Evolutionary conservation across 768 basidiomycete genomes (phyloP), one percentile per base, ranked within the genome.

Genomic region (Tylopilus felleus): DNA sequence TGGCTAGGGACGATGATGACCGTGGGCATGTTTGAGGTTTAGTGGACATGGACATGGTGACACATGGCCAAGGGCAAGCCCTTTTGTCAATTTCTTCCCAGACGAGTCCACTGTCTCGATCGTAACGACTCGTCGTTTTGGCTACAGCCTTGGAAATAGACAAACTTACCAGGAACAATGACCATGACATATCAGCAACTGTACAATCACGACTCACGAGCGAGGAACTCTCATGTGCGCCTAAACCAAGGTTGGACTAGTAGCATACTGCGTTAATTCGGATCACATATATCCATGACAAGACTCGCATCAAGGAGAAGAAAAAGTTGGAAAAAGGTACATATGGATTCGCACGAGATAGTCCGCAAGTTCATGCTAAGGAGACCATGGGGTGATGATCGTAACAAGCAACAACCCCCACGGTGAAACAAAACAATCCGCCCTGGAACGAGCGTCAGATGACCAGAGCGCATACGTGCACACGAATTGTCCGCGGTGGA

Each of bases 311-410:
- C 53, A 38, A 28, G 51, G 33, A 54, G 50, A 52, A 42, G 13
- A 17, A 17, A 36, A 36, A 36, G 16, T 39, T 46, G 43, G 45
- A 10, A 6, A 57, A 65, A 49, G 44, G 58, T 65, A 68, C 65
- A 63, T 70, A 65, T 52, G 48, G 25, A 60, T 53, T 63, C 35
- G 57, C 56, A 67, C 46, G 58, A 59, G 58, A 67, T 56, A 68
- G 68, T 33, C 33, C 33, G 33, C 33, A 33, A 33, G 33, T 51
- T 60, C 53, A 39, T 51, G 59, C 53, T 50, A 44, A 49, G 25
- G 41, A 52, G 45, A 43, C 39, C 40, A 31, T 22, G 51, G 43
- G 51, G 40, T 21, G 39, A 42, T 42, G 62, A 57, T 55, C 45
- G 53, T 58, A 56, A 60, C 55, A 51, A 45, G 43, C 17, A 59